Conservation (phyloP, 352 stramenopile species). For the Aphanomyces euteiches region DNA sequence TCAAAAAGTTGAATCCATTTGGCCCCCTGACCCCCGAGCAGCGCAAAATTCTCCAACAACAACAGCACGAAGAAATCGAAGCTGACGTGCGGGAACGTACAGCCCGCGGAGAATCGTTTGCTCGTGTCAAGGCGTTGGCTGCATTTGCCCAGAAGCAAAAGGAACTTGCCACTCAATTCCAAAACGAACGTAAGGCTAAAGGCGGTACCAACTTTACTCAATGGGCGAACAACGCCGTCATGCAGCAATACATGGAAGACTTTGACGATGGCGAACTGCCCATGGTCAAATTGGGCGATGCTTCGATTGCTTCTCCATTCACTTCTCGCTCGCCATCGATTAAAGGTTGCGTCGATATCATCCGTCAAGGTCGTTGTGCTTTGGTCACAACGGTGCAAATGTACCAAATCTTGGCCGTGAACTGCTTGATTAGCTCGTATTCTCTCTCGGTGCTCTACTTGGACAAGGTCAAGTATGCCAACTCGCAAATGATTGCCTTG, state of each 20-base stretch:
- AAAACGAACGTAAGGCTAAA: constrained; percentile 68
- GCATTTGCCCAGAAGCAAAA: constrained; percentile 81
- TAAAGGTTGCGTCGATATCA: constrained; percentile 92
- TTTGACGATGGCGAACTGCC: constrained; percentile 89
- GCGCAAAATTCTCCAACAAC: constrained; percentile 76
- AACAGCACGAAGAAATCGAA: constrained; percentile 78
- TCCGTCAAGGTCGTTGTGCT: constrained; percentile 97
- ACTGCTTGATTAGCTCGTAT: constrained; percentile 98
- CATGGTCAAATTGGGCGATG: constrained; percentile 98
- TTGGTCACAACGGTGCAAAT: constrained; percentile 99
- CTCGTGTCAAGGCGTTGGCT: constrained; percentile 78
- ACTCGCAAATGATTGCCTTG: constrained; percentile 92
- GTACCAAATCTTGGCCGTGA: constrained; percentile 98
- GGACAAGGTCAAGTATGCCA: constrained; percentile 98
- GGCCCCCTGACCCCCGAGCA: constrained; percentile 58
- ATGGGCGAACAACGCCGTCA: constrained; percentile 83
- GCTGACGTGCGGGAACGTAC: constrained; percentile 70
- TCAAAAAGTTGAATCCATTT: constrained; percentile 46
- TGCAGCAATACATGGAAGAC: constrained; percentile 88
- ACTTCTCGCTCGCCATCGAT: constrained; percentile 93
- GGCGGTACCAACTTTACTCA: constrained; percentile 79
- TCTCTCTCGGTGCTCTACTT: constrained; percentile 98
- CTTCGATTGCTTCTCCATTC: constrained; percentile 98
- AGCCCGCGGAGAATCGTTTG: constrained; percentile 81
- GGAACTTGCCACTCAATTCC: constrained; percentile 60